Evolutionary conservation across 169 alveolate genomes (phyloP), one percentile per base, ranked within the genome.

Genomic region (Condylostoma magnum): DNA sequence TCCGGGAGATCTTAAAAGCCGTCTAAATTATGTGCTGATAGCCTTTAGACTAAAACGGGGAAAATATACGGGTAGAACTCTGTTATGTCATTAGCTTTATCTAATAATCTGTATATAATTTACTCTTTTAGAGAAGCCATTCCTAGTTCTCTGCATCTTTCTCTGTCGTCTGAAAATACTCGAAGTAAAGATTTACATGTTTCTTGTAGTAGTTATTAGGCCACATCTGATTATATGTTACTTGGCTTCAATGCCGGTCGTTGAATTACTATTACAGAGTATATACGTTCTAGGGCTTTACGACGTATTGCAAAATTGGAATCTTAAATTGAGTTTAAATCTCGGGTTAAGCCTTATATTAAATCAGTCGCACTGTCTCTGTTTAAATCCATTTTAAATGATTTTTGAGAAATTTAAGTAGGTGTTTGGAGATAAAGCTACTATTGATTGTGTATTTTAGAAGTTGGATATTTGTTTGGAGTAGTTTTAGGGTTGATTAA

Each of bases 1-100:
- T 92, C 97, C 3, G 95, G 95, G 15, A 92, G 68, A 63, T 79
- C 71, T 2, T 80, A 85, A 33, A 87, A 80, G 41, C 97, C 97
- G 73, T 92, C 97, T 6, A 92, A 57, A 77, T 92, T 93, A 48
- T 76, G 63, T 56, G 94, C 87, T 46, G 83, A 86, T 30, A 84
- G 50, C 69, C 92, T 86, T 56, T 87, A 92, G n/a, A 85, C 78
- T 18, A 92, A 56, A 12, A 91, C 89, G 5, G 95, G 85, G 79
- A 92, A 77, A 18, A 92, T 56, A 69, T 86, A 92, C 18, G 93
- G 93, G 41, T 89, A 80, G 53, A 89, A 66, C 41, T 84, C 83
- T 12, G 86, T 79, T 27, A 82, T 60, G 67, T 92, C 94, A 28
- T 82, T 89, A 33, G 91, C 89, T 56, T 80, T 71, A 2, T 77